phyloP scores from a whole-genome alignment of 306 rosid species.

The Mimosa pudica region DNA sequence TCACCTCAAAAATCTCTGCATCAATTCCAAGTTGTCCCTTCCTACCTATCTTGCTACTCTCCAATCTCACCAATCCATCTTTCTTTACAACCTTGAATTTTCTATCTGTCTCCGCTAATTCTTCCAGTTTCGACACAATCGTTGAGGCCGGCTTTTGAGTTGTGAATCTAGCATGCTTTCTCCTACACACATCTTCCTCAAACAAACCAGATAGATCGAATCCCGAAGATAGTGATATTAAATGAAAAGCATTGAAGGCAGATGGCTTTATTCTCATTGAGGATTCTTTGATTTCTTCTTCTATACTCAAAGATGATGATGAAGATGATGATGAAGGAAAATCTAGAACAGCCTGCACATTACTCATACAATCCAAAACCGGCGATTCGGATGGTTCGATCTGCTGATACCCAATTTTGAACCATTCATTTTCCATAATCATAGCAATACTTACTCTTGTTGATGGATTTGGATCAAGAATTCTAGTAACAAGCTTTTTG shows the following conservation, averaged over 20 bases:
- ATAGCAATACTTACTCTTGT: constrained; percentile 64
- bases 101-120: constrained; percentile 8
- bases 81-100: constrained; percentile 64
- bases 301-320: not conserved
- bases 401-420: constrained; percentile 49
- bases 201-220: constrained; percentile 90
- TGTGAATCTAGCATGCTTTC: constrained; percentile 60
- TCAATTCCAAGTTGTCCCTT: constrained; percentile 76
- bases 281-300: not conserved
- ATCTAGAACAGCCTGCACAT: not conserved
- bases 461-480: constrained; percentile 82
- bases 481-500: constrained; percentile 60
- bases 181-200: constrained; percentile 58
- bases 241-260: constrained; percentile 78
- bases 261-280: constrained; percentile 45
- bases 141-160: constrained; percentile 63
- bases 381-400: not conserved
- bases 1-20: constrained; percentile 81
- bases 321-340: constrained; percentile 4
- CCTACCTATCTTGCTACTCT: constrained; percentile 72
- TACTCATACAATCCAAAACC: not conserved
- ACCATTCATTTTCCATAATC: constrained; percentile 76
- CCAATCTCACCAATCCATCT: constrained; percentile 63
- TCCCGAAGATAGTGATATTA: constrained; percentile 81
- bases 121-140: constrained; percentile 77